Evolutionary conservation across 768 basidiomycete genomes (phyloP).

Genomic region (Mycena galopus): DNA sequence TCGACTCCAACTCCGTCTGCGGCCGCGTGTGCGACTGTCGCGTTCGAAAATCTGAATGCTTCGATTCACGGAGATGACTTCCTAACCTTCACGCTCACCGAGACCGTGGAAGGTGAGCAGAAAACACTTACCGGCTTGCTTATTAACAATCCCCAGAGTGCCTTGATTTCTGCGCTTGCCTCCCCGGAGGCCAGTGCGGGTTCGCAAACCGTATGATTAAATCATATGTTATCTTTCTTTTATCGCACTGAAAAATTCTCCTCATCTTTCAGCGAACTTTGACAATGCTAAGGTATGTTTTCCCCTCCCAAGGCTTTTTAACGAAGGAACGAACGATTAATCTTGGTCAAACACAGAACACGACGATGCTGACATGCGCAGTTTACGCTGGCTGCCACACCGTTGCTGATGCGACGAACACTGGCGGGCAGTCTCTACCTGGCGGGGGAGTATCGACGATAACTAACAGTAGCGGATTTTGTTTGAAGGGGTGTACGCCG

Average conservation of each 20-base stretch:
- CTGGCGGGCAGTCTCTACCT: background rate
- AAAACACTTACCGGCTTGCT: background rate
- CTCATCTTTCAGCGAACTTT: background rate
- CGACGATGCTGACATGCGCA: constrained; percentile 3
- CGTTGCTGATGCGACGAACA: background rate
- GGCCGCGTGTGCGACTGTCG: background rate
- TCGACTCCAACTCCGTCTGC: background rate
- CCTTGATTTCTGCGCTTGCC: background rate
- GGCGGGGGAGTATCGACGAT: background rate
- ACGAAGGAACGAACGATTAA: background rate
- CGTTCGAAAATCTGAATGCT: constrained; percentile 1
- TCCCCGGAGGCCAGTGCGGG: background rate
- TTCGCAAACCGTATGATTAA: background rate
- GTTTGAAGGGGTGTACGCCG: background rate
- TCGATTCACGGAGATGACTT: background rate
- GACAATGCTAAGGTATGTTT: background rate
- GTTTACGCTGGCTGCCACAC: background rate
- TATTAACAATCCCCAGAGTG: background rate
- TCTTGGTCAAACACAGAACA: background rate
- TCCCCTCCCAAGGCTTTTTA: background rate
- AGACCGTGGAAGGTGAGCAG: background rate
- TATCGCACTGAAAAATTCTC: background rate
- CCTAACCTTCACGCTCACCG: background rate
- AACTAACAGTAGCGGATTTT: background rate
- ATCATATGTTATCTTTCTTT: background rate